A percentile compares a stretch with the other conserved stretches of the same genome.
Conservation (phyloP, 805 yeast genomes). For the Saccharomyces paradoxus region DNA sequence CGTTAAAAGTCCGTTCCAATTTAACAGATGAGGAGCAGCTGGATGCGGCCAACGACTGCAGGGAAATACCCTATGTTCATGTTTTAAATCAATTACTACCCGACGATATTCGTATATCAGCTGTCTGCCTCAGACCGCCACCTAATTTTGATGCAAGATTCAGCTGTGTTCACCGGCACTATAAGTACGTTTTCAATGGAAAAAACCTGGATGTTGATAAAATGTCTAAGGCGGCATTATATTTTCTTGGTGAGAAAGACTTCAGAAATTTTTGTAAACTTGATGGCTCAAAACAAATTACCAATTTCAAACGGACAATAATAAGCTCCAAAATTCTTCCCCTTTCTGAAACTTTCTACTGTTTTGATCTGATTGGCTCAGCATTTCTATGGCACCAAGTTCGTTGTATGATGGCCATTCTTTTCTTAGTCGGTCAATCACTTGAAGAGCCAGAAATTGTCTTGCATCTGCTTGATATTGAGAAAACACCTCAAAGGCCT, state of each 20-base stretch:
- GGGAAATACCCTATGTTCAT: constrained; percentile 69
- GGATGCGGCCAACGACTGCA: constrained; percentile 46
- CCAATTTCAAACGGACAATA: constrained; percentile 64
- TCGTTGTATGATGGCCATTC: constrained; percentile 82
- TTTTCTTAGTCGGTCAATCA: constrained; percentile 73
- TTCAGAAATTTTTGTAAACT: constrained; percentile 90
- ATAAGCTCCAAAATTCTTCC: constrained; percentile 41
- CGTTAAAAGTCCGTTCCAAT: constrained; percentile 65
- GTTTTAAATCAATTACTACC: constrained; percentile 75
- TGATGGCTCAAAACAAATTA: constrained; percentile 89
- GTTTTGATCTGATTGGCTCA: constrained; percentile 72
- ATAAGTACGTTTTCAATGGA: constrained; percentile 68
- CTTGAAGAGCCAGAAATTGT: constrained; percentile 57
- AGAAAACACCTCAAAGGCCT: constrained; percentile 58
- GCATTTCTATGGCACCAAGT: constrained; percentile 98
- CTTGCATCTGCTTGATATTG: constrained; percentile 48
- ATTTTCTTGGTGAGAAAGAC: constrained; percentile 66
- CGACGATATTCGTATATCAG: constrained; percentile 71
- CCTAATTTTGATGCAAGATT: constrained; percentile 81
- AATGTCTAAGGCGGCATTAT: constrained; percentile 63
- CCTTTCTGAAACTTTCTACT: constrained; percentile 40
- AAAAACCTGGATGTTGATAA: constrained; percentile 47
- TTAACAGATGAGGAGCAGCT: constrained; percentile 55
- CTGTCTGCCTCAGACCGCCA: constrained; percentile 79
- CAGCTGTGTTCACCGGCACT: constrained; percentile 80